Percentiles rank a stretch among this genome's conserved stretches.
phyloP scores from a whole-genome alignment of 352 stramenopile species.

The Elongisporangium anandrum region DNA sequence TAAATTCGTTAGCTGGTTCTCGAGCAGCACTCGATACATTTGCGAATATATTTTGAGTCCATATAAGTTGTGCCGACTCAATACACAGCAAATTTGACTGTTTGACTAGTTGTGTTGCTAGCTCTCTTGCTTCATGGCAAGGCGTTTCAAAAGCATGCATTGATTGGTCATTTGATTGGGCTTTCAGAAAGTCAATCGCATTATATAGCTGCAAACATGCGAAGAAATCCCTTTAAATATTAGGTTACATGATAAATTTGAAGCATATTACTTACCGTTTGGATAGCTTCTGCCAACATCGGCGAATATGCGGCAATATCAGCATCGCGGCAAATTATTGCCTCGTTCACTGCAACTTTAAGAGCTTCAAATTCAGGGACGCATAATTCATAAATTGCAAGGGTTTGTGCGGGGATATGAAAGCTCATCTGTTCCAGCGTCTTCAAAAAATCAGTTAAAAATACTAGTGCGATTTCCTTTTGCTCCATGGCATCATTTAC shows the following conservation, averaged over 20 bases:
- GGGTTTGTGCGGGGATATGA: slow-evolving; percentile 16
- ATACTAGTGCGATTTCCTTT: slow-evolving; percentile 41
- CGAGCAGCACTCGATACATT: slow-evolving; percentile 25
- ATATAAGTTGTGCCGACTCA: slow-evolving; percentile 22
- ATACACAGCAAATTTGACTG: slow-evolving; percentile 20
- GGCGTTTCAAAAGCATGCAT: slow-evolving; percentile 25
- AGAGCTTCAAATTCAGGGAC: slow-evolving; percentile 40
- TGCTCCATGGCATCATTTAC: slow-evolving; percentile 41
- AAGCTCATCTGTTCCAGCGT: slow-evolving; percentile 32
- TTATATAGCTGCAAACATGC: slow-evolving; percentile 4
- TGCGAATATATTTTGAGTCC: slow-evolving; percentile 34
- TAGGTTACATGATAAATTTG: too few relatives aligned
- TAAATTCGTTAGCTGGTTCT: slow-evolving; percentile 29
- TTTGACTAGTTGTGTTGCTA: slow-evolving; percentile 18
- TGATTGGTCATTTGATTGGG: slow-evolving; percentile 19
- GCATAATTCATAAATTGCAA: slow-evolving; percentile 29
- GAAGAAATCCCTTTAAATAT: too few relatives aligned
- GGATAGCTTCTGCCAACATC: slow-evolving; percentile 15
- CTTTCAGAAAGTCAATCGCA: slow-evolving; percentile 21
- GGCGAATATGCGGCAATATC: slow-evolving; percentile 26
- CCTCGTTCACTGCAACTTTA: slow-evolving; percentile 25
- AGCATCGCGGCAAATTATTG: slow-evolving; percentile 16
- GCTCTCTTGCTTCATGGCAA: slow-evolving; percentile 24
- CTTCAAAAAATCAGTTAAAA: slow-evolving; percentile 37
- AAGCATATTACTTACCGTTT: slow-evolving; percentile 7